Evolutionary conservation across 345 rosid genomes (phyloP).

Genomic region (Sonneratia caseolaris): DNA sequence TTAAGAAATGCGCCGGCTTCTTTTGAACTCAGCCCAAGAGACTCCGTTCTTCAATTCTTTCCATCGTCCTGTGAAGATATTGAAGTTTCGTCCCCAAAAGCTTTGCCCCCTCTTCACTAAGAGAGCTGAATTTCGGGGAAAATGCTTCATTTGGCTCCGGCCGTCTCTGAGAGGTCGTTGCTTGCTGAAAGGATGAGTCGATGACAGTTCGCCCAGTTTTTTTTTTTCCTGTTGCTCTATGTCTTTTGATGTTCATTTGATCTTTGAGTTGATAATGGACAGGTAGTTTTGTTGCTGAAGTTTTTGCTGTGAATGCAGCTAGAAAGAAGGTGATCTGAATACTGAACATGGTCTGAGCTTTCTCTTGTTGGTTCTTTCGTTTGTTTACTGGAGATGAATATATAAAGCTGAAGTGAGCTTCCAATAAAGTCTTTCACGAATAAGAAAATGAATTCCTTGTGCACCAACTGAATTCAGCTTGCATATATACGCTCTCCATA

Average conservation of each 20-base stretch:
- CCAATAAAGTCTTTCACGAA: no score
- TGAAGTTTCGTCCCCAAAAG: constrained; percentile 15
- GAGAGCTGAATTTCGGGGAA: constrained; percentile 1
- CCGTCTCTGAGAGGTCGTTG: constrained; percentile 24
- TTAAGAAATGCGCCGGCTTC: constrained; percentile 23
- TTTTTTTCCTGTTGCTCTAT: neutral
- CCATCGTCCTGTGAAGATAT: constrained; percentile 1
- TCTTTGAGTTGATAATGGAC: constrained; percentile 12
- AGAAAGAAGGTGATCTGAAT: constrained; percentile 4
- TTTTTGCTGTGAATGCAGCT: neutral
- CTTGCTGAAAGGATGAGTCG: neutral
- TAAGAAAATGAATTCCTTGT: no score
- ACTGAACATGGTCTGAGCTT: neutral
- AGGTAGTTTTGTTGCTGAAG: constrained; percentile 17
- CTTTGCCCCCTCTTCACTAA: constrained; percentile 7
- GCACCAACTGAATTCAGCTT: no score
- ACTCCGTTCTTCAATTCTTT: constrained; percentile 9
- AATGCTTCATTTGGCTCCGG: constrained; percentile 7
- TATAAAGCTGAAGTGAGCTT: no score
- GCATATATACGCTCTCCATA: neutral
- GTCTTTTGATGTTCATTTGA: neutral
- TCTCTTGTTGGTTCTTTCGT: constrained; percentile 1
- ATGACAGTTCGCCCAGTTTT: neutral
- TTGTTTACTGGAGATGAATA: neutral
- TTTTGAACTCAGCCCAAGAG: constrained; percentile 12